Conservation (phyloP, 108 stramenopile species). For the Cyclotella choctawhatcheeana region DNA sequence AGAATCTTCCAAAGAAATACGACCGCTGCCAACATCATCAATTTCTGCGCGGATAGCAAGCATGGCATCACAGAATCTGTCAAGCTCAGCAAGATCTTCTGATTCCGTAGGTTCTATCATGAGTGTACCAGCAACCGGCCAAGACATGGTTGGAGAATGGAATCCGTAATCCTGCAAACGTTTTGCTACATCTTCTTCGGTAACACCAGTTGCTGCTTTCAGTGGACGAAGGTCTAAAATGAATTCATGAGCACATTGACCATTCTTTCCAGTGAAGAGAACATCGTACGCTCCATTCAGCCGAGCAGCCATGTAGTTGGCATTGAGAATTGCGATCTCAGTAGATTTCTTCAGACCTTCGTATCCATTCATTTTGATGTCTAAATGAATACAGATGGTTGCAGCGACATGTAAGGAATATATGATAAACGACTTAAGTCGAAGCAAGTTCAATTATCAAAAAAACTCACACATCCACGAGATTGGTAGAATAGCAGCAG, state of each 20-base stretch:
- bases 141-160: conserved; percentile 99
- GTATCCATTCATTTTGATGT: conserved; percentile 97
- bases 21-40: conserved; percentile 93
- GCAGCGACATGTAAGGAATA: not conserved
- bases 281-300: conserved; percentile 92
- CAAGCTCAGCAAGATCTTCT: conserved; percentile 97
- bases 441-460: not conserved
- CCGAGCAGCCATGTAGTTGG: conserved; percentile 98
- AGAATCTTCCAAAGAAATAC: conserved; percentile 85
- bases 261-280: conserved; percentile 92
- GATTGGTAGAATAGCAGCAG: conserved; percentile 98
- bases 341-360: conserved; percentile 93
- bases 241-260: conserved; percentile 99
- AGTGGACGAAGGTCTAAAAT: conserved; percentile 97
- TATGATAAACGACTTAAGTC: not conserved
- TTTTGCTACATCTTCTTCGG: conserved; percentile 98
- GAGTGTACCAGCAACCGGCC: conserved; percentile 98
- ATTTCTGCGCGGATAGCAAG: conserved; percentile 97
- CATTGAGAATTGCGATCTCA: conserved; percentile 96
- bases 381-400: not conserved
- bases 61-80: conserved; percentile 98
- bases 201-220: conserved; percentile 90
- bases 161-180: conserved; percentile 98
- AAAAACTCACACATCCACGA: conserved; percentile 91
- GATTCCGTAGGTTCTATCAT: conserved; percentile 99